Evolutionary conservation across 768 basidiomycete species (phyloP).

Genomic region (Candolleomyces eurysporus): DNA sequence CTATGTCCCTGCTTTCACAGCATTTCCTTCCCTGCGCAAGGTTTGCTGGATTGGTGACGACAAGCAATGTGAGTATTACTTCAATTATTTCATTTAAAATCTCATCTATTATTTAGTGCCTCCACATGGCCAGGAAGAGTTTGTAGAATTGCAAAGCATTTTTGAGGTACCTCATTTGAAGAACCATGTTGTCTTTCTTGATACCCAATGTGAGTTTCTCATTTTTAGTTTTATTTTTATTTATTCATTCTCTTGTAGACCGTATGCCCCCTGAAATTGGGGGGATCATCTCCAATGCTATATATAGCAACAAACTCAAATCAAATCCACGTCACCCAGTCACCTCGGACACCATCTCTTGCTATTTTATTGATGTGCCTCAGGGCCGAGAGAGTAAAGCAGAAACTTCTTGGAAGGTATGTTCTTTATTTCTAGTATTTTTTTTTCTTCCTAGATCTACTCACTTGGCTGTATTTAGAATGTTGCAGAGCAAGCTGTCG

Average conservation of each 20-base stretch:
- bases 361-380: conserved; percentile 61
- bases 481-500: conserved; percentile 49
- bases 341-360: conserved; percentile 42
- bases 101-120: conserved; percentile 52
- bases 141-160: conserved; percentile 64
- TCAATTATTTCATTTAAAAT: conserved; percentile 6
- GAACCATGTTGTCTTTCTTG: conserved; percentile 49
- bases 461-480: conserved; percentile 44
- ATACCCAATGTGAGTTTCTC: conserved; percentile 67
- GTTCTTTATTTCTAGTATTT: conserved; percentile 6
- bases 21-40: conserved; percentile 45
- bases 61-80: conserved; percentile 52
- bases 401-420: conserved; percentile 35
- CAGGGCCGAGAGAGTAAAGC: conserved; percentile 29
- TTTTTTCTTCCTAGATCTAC: no score
- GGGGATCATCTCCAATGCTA: conserved; percentile 60
- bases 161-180: conserved; percentile 72
- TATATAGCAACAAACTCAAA: conserved; percentile 62
- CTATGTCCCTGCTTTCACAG: conserved; percentile 41
- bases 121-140: conserved; percentile 73
- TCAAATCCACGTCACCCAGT: conserved; percentile 53
- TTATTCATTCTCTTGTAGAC: conserved; percentile 41
- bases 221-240: conserved; percentile 8
- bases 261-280: conserved; percentile 85
- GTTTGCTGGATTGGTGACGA: conserved; percentile 65